phyloP scores from a whole-genome alignment of 352 stramenopile species.

The Blastocystis sp. region DNA sequence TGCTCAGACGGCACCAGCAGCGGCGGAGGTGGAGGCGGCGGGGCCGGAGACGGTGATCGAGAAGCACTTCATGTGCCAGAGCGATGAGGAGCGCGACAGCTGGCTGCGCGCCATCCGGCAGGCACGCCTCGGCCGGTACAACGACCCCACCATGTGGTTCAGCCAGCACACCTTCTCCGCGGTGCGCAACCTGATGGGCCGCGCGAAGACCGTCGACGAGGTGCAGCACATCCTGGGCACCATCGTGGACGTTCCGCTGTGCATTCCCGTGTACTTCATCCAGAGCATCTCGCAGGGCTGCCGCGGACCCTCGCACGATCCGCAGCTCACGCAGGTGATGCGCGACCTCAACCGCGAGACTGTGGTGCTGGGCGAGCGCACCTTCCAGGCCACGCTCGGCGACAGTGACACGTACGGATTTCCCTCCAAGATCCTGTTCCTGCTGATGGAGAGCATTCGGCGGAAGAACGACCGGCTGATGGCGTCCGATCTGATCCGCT shows the following conservation, averaged over 20 bases:
- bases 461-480: constrained; percentile 7
- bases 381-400: constrained; percentile 2
- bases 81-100: constrained; percentile 51
- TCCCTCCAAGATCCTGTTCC: constrained; percentile 54
- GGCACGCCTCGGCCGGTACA: constrained; percentile 6
- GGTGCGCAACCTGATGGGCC: not conserved
- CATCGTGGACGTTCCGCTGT: constrained; percentile 1
- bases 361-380: constrained; percentile 13
- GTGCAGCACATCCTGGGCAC: not conserved
- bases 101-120: constrained; percentile 47
- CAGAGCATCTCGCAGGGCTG: constrained; percentile 41
- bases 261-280: constrained; percentile 54
- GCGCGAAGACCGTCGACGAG: not conserved
- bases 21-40: not conserved
- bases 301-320: constrained; percentile 23
- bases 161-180: constrained; percentile 56
- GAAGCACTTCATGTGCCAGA: constrained; percentile 58
- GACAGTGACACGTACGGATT: constrained; percentile 43
- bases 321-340: constrained; percentile 47
- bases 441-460: constrained; percentile 40
- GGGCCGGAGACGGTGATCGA: constrained; percentile 21
- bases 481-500: constrained; percentile 21
- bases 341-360: constrained; percentile 48
- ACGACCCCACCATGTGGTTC: constrained; percentile 60
- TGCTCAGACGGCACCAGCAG: no score